These are phyloP conservation scores for Prunus yedoensis DNA, from an alignment of 331 rosid genomes.

Conservation along the genomic window DNA sequence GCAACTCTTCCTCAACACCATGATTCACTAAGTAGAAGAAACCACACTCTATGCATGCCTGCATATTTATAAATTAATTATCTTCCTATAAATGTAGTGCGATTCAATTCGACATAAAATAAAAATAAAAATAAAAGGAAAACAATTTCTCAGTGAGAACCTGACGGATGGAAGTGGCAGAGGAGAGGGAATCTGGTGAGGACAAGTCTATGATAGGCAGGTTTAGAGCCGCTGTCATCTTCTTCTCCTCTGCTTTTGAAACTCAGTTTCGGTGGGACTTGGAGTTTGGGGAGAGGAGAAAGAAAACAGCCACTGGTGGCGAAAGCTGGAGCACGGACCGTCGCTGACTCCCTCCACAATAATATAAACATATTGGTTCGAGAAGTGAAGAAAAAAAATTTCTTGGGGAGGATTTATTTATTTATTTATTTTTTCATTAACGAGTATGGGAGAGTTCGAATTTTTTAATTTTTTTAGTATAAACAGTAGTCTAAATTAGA, in stretches of 20 bases:
- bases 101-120: neutral
- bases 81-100: too few relatives aligned
- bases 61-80: neutral
- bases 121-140: neutral
- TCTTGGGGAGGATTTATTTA: too few relatives aligned
- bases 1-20: slow-evolving; percentile 54
- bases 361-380: too few relatives aligned
- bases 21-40: slow-evolving; percentile 86
- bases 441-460: too few relatives aligned
- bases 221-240: slow-evolving; percentile 37
- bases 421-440: too few relatives aligned
- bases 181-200: slow-evolving; percentile 50
- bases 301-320: too few relatives aligned
- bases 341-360: too few relatives aligned
- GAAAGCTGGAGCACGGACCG: too few relatives aligned
- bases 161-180: slow-evolving; percentile 57
- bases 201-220: slow-evolving; percentile 75
- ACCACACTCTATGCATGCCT: slow-evolving; percentile 78
- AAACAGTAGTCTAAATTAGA: accelerated
- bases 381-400: too few relatives aligned
- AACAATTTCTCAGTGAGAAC: slow-evolving; percentile 22
- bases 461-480: too few relatives aligned
- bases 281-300: too few relatives aligned
- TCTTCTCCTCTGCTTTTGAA: neutral
- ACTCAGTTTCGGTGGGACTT: neutral